These are phyloP conservation scores for Coniferiporia sulphurascens DNA, from an alignment of 1,284 basidiomycete genomes.

Conservation along the genomic window DNA sequence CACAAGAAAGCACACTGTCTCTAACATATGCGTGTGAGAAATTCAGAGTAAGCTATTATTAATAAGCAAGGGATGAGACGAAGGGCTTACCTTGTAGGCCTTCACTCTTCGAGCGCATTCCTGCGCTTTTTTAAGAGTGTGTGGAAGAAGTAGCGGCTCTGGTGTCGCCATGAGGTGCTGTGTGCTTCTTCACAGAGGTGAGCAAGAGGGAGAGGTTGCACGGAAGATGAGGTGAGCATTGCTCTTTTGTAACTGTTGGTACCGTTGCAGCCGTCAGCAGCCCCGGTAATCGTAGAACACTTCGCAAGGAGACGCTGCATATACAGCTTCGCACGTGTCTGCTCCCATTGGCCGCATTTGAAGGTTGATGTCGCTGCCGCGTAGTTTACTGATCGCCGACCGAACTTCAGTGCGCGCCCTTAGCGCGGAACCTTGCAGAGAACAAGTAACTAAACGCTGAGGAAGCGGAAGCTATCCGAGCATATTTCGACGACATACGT, in stretches of 20 bases:
- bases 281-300: not conserved
- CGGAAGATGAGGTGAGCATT: not conserved
- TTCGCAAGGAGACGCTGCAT: not conserved
- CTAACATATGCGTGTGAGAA: not conserved
- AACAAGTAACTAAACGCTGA: no score
- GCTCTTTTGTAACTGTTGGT: not conserved
- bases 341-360: not conserved
- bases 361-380: no score
- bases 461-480: no score
- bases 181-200: not conserved
- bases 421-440: no score
- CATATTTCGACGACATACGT: no score
- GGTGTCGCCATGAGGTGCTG: slow-evolving; percentile 1
- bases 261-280: not conserved
- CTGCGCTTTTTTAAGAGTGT: not conserved
- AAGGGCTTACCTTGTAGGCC: no score
- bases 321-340: slow-evolving; percentile 1
- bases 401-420: no score
- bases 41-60: no score
- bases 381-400: no score
- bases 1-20: not conserved
- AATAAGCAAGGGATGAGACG: no score
- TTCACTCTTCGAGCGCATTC: not conserved
- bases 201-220: not conserved
- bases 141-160: not conserved